These are phyloP conservation scores for Avena insularis DNA, from an alignment of 176 grass and related monocot genomes.

Conservation along the genomic window DNA sequence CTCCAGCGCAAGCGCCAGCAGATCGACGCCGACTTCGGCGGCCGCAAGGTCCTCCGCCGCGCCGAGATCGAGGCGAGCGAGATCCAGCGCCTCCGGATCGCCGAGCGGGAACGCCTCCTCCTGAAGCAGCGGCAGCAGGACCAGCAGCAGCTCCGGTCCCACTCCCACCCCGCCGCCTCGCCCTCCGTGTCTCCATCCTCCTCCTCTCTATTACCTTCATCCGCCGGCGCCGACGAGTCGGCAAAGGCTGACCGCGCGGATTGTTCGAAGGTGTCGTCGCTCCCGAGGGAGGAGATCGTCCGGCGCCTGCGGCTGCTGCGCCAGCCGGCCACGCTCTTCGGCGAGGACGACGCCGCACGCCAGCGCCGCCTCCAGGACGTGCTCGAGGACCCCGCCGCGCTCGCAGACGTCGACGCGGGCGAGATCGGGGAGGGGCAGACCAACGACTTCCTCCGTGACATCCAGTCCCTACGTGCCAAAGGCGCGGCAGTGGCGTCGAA, in stretches of 20 bases:
- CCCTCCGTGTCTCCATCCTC: neutral
- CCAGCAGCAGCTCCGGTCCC: conserved; percentile 1
- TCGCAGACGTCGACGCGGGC: conserved; percentile 52
- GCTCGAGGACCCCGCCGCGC: conserved; percentile 51
- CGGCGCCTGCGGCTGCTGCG: conserved; percentile 68
- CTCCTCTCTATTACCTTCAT: neutral
- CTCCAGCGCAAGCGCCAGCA: conserved; percentile 69
- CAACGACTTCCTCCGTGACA: conserved; percentile 86
- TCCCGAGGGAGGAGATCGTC: conserved; percentile 69
- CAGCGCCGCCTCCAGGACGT: conserved; percentile 52
- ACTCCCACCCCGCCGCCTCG: conserved; percentile 13
- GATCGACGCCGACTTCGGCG: conserved; percentile 62
- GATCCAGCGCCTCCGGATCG: conserved; percentile 56
- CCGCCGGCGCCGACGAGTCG: neutral
- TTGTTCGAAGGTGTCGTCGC: neutral
- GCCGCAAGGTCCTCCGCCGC: conserved; percentile 60
- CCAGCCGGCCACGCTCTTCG: conserved; percentile 70
- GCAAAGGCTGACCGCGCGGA: neutral
- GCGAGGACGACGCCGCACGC: conserved; percentile 66
- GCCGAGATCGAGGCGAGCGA: conserved; percentile 66
- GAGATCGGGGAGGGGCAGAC: conserved; percentile 83
- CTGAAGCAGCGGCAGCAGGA: conserved; percentile 34
- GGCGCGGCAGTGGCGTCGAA: conserved; percentile 11
- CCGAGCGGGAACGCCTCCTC: conserved; percentile 48
- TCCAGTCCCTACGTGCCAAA: conserved; percentile 54